Conservation (phyloP, 306 rosid species). For the Cucumis hystrix region DNA sequence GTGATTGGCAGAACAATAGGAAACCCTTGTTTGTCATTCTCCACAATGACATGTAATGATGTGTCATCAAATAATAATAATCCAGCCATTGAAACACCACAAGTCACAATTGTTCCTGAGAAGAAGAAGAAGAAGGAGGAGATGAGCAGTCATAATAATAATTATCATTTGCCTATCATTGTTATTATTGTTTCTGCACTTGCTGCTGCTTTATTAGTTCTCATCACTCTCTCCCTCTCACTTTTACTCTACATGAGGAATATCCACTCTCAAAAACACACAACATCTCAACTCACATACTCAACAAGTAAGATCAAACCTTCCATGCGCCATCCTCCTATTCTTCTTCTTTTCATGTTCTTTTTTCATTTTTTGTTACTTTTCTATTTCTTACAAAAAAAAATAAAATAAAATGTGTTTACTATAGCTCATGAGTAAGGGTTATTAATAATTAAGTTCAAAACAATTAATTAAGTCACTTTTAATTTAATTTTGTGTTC, state of each 20-base stretch:
- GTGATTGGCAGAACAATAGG: constrained; percentile 58
- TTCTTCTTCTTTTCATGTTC: background rate
- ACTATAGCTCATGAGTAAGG: too few species aligned
- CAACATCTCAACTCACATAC: constrained; percentile 33
- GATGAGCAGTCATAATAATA: background rate
- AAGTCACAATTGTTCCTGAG: constrained; percentile 42
- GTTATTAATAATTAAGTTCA: too few species aligned
- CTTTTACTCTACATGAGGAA: constrained; percentile 32
- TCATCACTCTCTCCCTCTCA: constrained; percentile 26
- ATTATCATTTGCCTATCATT: constrained; percentile 25
- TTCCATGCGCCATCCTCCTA: too few species aligned
- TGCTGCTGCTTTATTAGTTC: constrained; percentile 41
- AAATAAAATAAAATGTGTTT: too few species aligned
- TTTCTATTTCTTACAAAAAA: background rate
- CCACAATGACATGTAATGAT: constrained; percentile 44
- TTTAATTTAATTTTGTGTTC: too few species aligned
- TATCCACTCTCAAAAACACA: constrained; percentile 2
- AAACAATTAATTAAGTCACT: too few species aligned
- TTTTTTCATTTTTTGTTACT: background rate
- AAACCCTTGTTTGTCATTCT: constrained; percentile 64
- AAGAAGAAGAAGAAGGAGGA: constrained; percentile 22
- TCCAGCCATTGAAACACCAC: constrained; percentile 71
- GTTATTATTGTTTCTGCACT: constrained; percentile 33
- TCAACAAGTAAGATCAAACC: constrained; percentile 32
- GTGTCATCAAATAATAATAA: constrained; percentile 14